Evolutionary conservation across 1,139 yeast species (phyloP).

Genomic region (Scheffersomyces titani): DNA sequence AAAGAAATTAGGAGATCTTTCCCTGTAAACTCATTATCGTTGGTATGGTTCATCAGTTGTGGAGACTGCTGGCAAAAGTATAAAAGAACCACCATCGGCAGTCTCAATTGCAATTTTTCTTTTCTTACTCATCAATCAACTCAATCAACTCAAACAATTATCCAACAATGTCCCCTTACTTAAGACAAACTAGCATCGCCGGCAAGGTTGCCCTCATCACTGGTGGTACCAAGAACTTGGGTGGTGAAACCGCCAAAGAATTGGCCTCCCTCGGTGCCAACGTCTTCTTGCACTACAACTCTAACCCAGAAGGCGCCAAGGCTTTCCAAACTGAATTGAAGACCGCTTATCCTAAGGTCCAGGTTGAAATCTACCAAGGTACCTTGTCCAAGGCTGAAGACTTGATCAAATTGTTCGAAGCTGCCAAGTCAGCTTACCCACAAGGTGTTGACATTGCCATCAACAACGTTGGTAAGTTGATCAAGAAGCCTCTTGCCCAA

Average conservation of each 20-base stretch:
- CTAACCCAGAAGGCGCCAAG: conserved; percentile 38
- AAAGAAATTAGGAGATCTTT: too few species aligned
- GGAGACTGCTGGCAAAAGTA: neutral
- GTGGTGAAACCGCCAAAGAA: conserved; percentile 57
- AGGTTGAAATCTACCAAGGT: conserved; percentile 48
- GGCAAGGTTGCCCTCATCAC: conserved; percentile 61
- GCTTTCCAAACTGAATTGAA: conserved; percentile 39
- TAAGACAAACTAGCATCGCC: neutral
- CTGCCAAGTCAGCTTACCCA: conserved; percentile 45
- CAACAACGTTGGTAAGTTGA: conserved; percentile 66
- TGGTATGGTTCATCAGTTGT: neutral
- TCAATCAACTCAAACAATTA: neutral
- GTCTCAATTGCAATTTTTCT: neutral
- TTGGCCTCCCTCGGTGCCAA: conserved; percentile 59
- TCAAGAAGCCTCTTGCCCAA: conserved; percentile 59
- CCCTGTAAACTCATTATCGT: too few species aligned
- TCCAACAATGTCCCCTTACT: neutral
- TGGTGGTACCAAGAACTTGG: conserved; percentile 70
- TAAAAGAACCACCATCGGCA: neutral
- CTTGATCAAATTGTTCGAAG: conserved; percentile 44
- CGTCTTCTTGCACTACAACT: conserved; percentile 58
- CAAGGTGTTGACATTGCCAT: conserved; percentile 60
- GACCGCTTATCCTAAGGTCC: conserved; percentile 28
- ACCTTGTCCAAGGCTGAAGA: conserved; percentile 45
- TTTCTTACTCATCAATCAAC: neutral